A percentile compares a stretch with the other conserved stretches of the same genome.
Conservation (phyloP, 805 yeast genomes). For the Candida hispaniensis region DNA sequence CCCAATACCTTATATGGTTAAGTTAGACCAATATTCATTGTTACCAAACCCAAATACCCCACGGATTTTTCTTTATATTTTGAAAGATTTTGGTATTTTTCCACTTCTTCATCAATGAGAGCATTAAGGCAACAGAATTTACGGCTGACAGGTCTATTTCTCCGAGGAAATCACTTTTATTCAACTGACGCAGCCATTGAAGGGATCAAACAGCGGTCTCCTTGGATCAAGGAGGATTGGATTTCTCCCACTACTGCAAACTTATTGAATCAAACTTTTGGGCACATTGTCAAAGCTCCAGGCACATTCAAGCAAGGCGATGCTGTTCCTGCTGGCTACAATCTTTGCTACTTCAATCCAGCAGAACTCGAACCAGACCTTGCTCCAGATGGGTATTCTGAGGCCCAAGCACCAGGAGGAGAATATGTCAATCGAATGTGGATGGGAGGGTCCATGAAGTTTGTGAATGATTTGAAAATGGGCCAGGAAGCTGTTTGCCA, state of each 20-base stretch:
- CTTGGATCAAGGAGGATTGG: conserved; percentile 25
- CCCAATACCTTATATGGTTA: too few species aligned
- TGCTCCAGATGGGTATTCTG: conserved; percentile 70
- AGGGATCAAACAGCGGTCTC: conserved; percentile 14
- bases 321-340: conserved; percentile 42
- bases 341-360: conserved; percentile 60
- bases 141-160: too few species aligned
- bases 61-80: too few species aligned
- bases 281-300: conserved; percentile 21
- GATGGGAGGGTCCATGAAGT: conserved; percentile 57
- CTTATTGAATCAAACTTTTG: conserved; percentile 26
- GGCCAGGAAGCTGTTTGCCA: conserved; percentile 37
- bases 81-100: too few species aligned
- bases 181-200: conserved; percentile 1
- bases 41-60: too few species aligned
- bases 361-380: conserved; percentile 36
- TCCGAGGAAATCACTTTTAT: too few species aligned
- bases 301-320: conserved; percentile 17
- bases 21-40: too few species aligned
- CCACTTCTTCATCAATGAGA: too few species aligned
- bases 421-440: conserved; percentile 53
- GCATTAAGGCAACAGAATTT: too few species aligned
- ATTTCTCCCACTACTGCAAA: conserved; percentile 26
- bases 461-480: conserved; percentile 29
- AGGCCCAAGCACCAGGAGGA: conserved; percentile 55